phyloP scores from a whole-genome alignment of 345 rosid species.

The Clausena lansium region DNA sequence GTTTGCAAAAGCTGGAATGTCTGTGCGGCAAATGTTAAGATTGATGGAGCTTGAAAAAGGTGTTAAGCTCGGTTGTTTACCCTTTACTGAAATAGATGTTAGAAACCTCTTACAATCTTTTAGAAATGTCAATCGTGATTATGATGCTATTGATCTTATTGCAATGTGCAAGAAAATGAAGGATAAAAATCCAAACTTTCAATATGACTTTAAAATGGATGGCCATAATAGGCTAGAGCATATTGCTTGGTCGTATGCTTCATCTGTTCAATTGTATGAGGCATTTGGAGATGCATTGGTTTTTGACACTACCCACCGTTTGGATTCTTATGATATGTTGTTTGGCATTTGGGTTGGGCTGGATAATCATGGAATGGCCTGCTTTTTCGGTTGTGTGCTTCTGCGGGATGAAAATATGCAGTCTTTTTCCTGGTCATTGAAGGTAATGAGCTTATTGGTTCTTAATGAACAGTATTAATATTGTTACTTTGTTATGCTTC shows the following conservation, averaged over 20 bases:
- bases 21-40: slow-evolving; percentile 65
- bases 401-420: slow-evolving; percentile 52
- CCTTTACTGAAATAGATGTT: slow-evolving; percentile 59
- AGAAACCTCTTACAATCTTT: slow-evolving; percentile 57
- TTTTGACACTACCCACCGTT: slow-evolving; percentile 53
- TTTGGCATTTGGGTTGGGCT: slow-evolving; percentile 59
- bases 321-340: slow-evolving; percentile 59
- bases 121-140: slow-evolving; percentile 46
- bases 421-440: slow-evolving; percentile 64
- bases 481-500: background rate
- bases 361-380: slow-evolving; percentile 52
- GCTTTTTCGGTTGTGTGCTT: slow-evolving; percentile 53
- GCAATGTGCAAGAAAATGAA: slow-evolving; percentile 55
- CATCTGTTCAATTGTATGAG: slow-evolving; percentile 44
- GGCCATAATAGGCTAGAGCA: slow-evolving; percentile 51
- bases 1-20: slow-evolving; percentile 73
- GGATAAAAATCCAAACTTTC: slow-evolving; percentile 48
- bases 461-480: background rate
- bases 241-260: slow-evolving; percentile 59
- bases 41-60: slow-evolving; percentile 71
- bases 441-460: slow-evolving; percentile 33
- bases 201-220: slow-evolving; percentile 49
- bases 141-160: slow-evolving; percentile 54
- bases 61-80: slow-evolving; percentile 62
- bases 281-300: slow-evolving; percentile 53